Conservation (phyloP, 768 basidiomycete species). For the Rickenella mellea region DNA sequence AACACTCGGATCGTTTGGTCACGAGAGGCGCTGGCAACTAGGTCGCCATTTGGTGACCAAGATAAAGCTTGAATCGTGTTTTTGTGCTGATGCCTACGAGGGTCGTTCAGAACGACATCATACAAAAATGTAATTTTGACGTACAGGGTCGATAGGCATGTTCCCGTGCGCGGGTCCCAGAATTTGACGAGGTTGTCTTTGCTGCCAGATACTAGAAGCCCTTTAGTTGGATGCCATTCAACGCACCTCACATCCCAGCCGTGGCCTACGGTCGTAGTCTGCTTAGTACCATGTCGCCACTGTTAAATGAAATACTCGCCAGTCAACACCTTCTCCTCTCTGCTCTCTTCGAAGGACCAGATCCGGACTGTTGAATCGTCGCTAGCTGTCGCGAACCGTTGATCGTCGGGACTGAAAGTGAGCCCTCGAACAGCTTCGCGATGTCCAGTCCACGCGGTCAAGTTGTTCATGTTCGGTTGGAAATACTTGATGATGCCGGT, state of each 20-base stretch:
- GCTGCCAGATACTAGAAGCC: constrained; percentile 86
- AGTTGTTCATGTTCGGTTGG: constrained; percentile 97
- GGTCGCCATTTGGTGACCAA: constrained; percentile 93
- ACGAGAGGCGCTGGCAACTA: constrained; percentile 89
- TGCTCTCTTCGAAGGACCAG: constrained; percentile 89
- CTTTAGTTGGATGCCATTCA: constrained; percentile 98
- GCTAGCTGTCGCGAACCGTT: constrained; percentile 86
- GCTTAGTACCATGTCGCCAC: neutral
- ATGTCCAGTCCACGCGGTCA: constrained; percentile 89
- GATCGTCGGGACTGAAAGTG: constrained; percentile 88
- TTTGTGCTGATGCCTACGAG: constrained; percentile 83
- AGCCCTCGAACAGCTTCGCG: constrained; percentile 90
- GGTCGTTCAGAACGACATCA: neutral
- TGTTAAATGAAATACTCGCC: constrained; percentile 32
- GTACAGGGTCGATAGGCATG: constrained; percentile 82
- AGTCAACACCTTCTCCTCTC: constrained; percentile 80
- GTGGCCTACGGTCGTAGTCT: constrained; percentile 51
- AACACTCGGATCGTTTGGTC: constrained; percentile 95
- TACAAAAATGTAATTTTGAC: constrained; percentile 16
- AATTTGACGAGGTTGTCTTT: constrained; percentile 99
- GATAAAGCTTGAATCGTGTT: constrained; percentile 89
- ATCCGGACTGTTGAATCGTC: constrained; percentile 93
- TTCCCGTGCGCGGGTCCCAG: constrained; percentile 96
- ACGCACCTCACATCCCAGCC: constrained; percentile 99
- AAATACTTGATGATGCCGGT: constrained; percentile 96